Evolutionary conservation across 2,329 filamentous ascomycete genomes (phyloP), one percentile per base, ranked within the genome.

Genomic region (Cucurbitaria berberidis): DNA sequence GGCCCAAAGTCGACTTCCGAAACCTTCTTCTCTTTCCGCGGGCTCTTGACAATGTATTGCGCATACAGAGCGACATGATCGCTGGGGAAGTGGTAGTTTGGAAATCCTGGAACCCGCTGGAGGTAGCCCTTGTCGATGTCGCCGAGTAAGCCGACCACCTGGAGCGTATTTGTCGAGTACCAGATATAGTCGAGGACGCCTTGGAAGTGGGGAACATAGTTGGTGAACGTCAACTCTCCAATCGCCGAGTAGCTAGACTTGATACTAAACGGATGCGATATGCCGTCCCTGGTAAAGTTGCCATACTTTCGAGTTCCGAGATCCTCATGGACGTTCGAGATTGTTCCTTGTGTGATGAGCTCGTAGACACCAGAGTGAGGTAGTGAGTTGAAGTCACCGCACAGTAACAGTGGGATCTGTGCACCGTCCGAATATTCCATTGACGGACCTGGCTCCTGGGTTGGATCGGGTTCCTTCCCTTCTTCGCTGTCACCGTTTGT

Each of bases 101-200:
- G 93, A 77, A 96, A 96, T 0, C 92, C 92, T 3, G 93, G 92
- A 22, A 97, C 91, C 46, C 88, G 85, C 74, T 90, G 89, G 52
- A 96, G 85, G 73, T 96, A 95, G 24, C 90, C 85, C 59, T 87
- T 85, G 73, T 97, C 93, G 2, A 96, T 90, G 38, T 93, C 89
- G 26, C 93, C 93, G 3, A 97, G 86, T 47, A 97, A 77, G 47
- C 89, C 89, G 16, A 91, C 88, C 21, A 96, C 89, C 70, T 95
- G 90, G 39, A 97, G 81, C 19, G 89, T 87, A 75, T 95, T 96
- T 52, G 91, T 93, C 51, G 92, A 93, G 77, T 96, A 99, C 92
- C 93, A 98, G 68, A 99, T 91, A 76, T 98, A 97, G 74, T 99
- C 95, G 63, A 99, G 89, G 51, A 96, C 90, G 57, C 92, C 93